Evolutionary conservation across 805 yeast genomes (phyloP).

Genomic region (Allodekkera sacchari): DNA sequence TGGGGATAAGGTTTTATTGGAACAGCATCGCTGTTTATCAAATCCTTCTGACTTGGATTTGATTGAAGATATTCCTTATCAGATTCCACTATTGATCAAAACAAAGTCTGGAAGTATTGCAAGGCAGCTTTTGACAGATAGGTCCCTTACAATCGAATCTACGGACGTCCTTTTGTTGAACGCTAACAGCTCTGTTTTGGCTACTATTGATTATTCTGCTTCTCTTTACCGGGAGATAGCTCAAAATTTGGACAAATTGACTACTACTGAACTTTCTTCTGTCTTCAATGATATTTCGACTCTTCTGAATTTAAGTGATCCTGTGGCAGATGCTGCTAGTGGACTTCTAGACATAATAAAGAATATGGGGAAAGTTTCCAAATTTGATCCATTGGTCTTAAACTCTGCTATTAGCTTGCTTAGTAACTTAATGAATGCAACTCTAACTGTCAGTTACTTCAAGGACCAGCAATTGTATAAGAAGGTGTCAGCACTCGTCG

Average conservation of each 20-base stretch:
- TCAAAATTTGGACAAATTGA: slow-evolving; percentile 15
- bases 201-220: slow-evolving; percentile 38
- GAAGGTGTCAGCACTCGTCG: slow-evolving; percentile 9
- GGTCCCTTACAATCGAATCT: slow-evolving; percentile 21
- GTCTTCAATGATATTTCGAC: slow-evolving; percentile 33
- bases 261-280: slow-evolving; percentile 26
- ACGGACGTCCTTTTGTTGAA: slow-evolving; percentile 31
- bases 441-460: slow-evolving; percentile 15
- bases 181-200: slow-evolving; percentile 37
- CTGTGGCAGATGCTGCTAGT: slow-evolving; percentile 21
- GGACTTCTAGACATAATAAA: slow-evolving; percentile 27
- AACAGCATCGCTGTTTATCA: slow-evolving; percentile 31
- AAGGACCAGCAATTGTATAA: slow-evolving; percentile 9
- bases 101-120: slow-evolving; percentile 26
- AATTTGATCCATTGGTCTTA: slow-evolving; percentile 26
- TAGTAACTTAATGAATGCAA: slow-evolving; percentile 25
- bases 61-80: slow-evolving; percentile 51
- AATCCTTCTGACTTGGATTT: slow-evolving; percentile 13
- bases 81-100: slow-evolving; percentile 48
- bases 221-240: slow-evolving; percentile 20
- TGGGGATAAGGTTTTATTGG: slow-evolving; percentile 28
- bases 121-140: slow-evolving; percentile 36
- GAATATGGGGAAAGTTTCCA: slow-evolving; percentile 17
- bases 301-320: slow-evolving; percentile 27
- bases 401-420: slow-evolving; percentile 26